These are phyloP conservation scores for Magnaporthiopsis poae DNA, from an alignment of 2,329 filamentous ascomycete species.

Conservation along the genomic window DNA sequence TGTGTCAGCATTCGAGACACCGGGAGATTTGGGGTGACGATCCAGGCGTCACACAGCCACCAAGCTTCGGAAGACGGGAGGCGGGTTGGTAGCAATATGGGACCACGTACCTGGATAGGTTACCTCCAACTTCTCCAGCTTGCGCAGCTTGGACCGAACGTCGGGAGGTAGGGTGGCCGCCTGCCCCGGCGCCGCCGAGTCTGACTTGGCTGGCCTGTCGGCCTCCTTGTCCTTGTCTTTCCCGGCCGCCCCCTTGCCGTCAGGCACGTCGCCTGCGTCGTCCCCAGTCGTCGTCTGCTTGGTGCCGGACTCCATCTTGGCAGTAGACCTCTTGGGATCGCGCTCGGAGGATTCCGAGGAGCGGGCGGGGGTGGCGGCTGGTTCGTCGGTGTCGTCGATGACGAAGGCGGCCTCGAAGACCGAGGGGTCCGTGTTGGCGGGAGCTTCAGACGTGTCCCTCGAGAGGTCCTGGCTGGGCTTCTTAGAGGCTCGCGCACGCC, in stretches of 20 bases:
- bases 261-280: background rate
- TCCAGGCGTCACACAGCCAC: conserved; percentile 5
- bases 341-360: background rate
- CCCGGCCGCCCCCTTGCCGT: background rate
- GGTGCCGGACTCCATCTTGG: conserved; percentile 7
- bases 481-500: conserved; percentile 29
- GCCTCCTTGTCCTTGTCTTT: conserved; percentile 7
- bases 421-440: conserved; percentile 64
- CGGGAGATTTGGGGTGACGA: conserved; percentile 4
- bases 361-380: conserved; percentile 34
- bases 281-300: background rate
- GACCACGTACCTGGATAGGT: conserved; percentile 52
- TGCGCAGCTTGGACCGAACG: conserved; percentile 64
- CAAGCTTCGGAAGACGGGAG: background rate
- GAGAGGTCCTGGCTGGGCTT: conserved; percentile 28
- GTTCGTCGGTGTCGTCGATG: conserved; percentile 70
- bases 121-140: conserved; percentile 79
- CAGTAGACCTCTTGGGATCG: conserved; percentile 3
- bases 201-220: background rate
- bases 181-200: conserved; percentile 8
- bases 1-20: conserved; percentile 2
- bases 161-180: conserved; percentile 51
- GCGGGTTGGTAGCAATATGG: background rate
- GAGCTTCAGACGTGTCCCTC: conserved; percentile 26
- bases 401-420: conserved; percentile 82